Conservation (phyloP, 129 eudicot species). For the Centrapalus pauciflorus region DNA sequence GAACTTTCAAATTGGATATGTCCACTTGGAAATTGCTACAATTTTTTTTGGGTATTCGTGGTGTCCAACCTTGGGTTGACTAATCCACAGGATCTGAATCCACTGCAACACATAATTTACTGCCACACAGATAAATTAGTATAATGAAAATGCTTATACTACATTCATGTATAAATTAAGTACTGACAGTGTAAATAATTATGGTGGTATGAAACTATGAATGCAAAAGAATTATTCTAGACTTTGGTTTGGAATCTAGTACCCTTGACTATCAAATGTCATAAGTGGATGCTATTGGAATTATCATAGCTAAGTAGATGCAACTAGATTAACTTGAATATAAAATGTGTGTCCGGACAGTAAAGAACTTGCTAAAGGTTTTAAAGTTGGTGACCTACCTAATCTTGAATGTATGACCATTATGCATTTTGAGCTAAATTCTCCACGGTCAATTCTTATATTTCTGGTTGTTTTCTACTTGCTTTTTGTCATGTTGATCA, state of each 20-base stretch:
- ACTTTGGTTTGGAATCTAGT: constrained; percentile 1
- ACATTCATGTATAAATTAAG: not conserved
- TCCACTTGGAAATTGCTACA: constrained; percentile 7
- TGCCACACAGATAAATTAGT: too few species aligned
- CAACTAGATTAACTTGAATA: not conserved
- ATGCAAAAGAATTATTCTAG: not conserved
- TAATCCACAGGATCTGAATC: too few species aligned
- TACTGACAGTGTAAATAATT: not conserved
- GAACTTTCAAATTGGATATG: not conserved
- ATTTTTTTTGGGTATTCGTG: not conserved
- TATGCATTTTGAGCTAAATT: constrained; percentile 4
- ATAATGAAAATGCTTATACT: not conserved
- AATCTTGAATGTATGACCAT: constrained; percentile 1
- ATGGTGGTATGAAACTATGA: not conserved
- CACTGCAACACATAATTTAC: too few species aligned
- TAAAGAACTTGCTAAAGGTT: constrained; percentile 3
- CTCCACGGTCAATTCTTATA: constrained; percentile 9
- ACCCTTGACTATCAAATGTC: not conserved
- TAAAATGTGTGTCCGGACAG: not conserved
- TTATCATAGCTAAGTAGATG: constrained; percentile 1
- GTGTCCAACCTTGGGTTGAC: too few species aligned
- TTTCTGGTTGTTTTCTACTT: constrained; percentile 19
- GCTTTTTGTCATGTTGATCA: constrained; percentile 7
- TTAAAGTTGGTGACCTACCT: constrained; percentile 27
- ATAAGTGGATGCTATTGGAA: not conserved